Evolutionary conservation across 2,329 filamentous ascomycete genomes (phyloP), one percentile per base, ranked within the genome.

Genomic region (Cercospora sojina): DNA sequence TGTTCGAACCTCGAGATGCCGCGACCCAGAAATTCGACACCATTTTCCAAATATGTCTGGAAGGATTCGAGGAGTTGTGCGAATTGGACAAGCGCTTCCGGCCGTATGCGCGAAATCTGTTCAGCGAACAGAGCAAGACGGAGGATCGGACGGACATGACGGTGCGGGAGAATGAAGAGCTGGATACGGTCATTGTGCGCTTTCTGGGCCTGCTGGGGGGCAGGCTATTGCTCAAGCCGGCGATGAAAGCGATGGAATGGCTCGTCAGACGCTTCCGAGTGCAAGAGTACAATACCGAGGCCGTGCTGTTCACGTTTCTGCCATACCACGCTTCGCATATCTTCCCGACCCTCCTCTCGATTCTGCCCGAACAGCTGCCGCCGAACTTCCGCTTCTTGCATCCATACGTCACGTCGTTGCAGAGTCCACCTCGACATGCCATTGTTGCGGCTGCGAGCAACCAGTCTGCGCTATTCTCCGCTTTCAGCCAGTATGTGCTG

Each of bases 221-320:
- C 27, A 87, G 90, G 47, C 78, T 99, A 71, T 84, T 94, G 69
- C 83, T 99, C 32, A 93, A 90, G 81, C 94, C 95, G 47, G 92
- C 92, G 0, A 87, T 97, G 62, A 96, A 96, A 80, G 89, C 93
- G 16, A 84, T 98, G 41, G 96, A 99, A 82, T 99, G 95, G 95
- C 85, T 99, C 56, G 86, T 99, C 63, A 85, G 95, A 75, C 86
- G 94, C 74, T 99, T 98, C 76, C 96, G 93, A 72, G 88, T 96
- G 60, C 95, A 99, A 77, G 92, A 98, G 78, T 90, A 93, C 80
- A 98, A 97, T 78, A 94, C 92, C 3, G 83, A 87, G 3, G 86
- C 85, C 35, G 81, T 97, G 13, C 83, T 98, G 51, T 86, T 93
- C 71, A 91, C 93, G 2, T 98, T 98, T 77, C 84, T 99, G 5